Evolutionary conservation across 768 basidiomycete genomes (phyloP).

Genomic region (Rhizopogon salebrosus): DNA sequence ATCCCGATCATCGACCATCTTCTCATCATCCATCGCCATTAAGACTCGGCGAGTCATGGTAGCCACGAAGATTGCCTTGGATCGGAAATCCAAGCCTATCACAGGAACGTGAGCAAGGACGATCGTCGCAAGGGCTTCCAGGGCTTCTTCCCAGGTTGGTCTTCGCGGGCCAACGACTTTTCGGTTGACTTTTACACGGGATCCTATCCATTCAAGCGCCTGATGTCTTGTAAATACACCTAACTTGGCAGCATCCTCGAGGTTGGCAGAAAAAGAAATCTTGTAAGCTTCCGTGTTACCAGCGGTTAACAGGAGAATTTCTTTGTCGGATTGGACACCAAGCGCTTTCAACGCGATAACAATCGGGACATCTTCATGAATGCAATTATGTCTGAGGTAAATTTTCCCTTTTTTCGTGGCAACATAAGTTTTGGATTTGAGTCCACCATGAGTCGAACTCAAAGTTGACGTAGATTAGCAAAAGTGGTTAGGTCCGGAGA

Average conservation of each 20-base stretch:
- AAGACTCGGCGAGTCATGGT: conserved; percentile 96
- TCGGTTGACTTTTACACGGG: conserved; percentile 84
- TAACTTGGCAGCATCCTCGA: conserved; percentile 93
- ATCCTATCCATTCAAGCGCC: conserved; percentile 91
- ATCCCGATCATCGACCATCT: conserved; percentile 96
- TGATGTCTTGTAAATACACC: conserved; percentile 90
- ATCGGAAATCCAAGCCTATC: conserved; percentile 77
- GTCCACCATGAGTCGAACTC: conserved; percentile 78
- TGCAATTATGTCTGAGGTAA: conserved; percentile 95
- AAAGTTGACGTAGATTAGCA: conserved; percentile 7
- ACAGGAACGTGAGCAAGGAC: conserved; percentile 96
- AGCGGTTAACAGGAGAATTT: conserved; percentile 90
- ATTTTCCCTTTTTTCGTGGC: conserved; percentile 92
- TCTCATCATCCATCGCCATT: conserved; percentile 95
- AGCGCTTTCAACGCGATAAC: conserved; percentile 95
- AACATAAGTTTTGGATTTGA: conserved; percentile 98
- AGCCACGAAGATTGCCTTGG: conserved; percentile 95
- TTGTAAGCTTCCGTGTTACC: conserved; percentile 89
- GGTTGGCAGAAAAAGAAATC: conserved; percentile 78
- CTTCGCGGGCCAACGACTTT: conserved; percentile 76
- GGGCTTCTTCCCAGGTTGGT: conserved; percentile 89
- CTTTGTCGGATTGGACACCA: conserved; percentile 95
- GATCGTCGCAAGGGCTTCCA: conserved; percentile 96
- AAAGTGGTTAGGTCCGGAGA: not conserved
- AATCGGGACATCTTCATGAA: conserved; percentile 95